Base-by-base conservation (phyloP, 371 early-diverging fungal genomes). In the Apophysomyces trapeziformis region DNA sequence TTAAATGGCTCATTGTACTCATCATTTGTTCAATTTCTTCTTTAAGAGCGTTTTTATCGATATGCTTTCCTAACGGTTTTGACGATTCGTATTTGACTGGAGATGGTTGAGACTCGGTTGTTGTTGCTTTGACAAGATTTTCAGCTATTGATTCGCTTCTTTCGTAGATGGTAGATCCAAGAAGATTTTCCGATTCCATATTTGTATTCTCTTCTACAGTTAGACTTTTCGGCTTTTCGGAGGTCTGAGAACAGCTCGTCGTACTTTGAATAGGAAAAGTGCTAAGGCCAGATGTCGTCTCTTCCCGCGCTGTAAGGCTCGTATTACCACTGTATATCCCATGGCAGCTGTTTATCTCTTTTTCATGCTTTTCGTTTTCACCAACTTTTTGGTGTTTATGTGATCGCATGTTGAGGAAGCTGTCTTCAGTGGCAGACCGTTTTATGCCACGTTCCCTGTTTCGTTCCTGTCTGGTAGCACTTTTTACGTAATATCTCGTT, bases 1-100 rank as follows among this genome's bases (percentile, higher is more conserved):
- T 68, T 1, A 91, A 66, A 1, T 80, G 72, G 7, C 85, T 85
- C 18, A 90, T 88, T 1, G 54, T 18, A 21, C 11, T 50, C 21
- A 21, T 50, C 9, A 50, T 21, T 50, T 50, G 54, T 26, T 50
- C 54, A 8, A 50, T 21, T 50, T 50, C 54, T 21, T 50, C 54
- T 50, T 21, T 50, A 2, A 50, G 9, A 26, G n/a, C 54, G 16
- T 21, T 50, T 9, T 50, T 50, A 9, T n/a, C 54, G 32, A 26
- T 3, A 18, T 50, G 54, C 21, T 50, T 50, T 21, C 21, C 21
- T 21, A 11, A 0, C 16, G 16, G 18, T 5, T n/a, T 50, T 13
- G 41, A 50, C 16, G n/a, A 26, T 26, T 16, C 18, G 5, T n/a
- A 9, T 50, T 50, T 50, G n/a, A n/a, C 16, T 50, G 18, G 54